Conservation (phyloP, 2,329 filamentous ascomycete species). For the Epichloe scottii region DNA sequence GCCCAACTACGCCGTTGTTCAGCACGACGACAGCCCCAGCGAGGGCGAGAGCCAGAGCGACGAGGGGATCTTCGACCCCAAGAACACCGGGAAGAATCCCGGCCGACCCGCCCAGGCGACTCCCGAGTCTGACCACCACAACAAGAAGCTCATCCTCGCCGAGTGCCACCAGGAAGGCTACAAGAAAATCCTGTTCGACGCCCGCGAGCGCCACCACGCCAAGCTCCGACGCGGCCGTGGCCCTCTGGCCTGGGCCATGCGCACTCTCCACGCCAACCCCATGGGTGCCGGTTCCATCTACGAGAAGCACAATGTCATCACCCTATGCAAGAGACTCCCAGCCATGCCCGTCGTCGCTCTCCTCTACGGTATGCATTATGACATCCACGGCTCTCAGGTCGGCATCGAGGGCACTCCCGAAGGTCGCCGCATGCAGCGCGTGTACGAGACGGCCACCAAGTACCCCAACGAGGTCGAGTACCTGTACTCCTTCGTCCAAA, state of each 20-base stretch:
- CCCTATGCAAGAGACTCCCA: constrained; percentile 51
- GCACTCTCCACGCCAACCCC: constrained; percentile 59
- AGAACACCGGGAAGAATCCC: constrained; percentile 6
- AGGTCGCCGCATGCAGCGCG: constrained; percentile 27
- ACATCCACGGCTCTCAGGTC: constrained; percentile 46
- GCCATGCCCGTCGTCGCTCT: constrained; percentile 49
- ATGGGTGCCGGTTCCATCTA: constrained; percentile 62
- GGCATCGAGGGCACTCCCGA: constrained; percentile 12
- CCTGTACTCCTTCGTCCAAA: constrained; percentile 53
- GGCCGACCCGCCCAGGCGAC: constrained; percentile 6
- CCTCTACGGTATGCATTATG: constrained; percentile 69
- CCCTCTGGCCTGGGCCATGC: constrained; percentile 75
- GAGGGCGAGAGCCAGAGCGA: constrained; percentile 15
- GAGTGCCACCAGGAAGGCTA: constrained; percentile 43
- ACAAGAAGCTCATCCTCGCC: constrained; percentile 30
- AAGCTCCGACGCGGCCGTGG: constrained; percentile 50
- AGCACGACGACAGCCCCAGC: constrained; percentile 40
- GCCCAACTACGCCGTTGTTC: constrained; percentile 67
- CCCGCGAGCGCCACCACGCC: constrained; percentile 45
- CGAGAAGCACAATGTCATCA: constrained; percentile 58
- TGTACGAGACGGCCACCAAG: constrained; percentile 51
- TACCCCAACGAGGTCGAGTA: constrained; percentile 61
- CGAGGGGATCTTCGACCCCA: constrained; percentile 13
- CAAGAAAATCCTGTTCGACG: constrained; percentile 46
- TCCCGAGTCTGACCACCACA: constrained; percentile 26